Evolutionary conservation across 2,329 filamentous ascomycete genomes (phyloP).

Genomic region (Aspergillus eucalypticola): DNA sequence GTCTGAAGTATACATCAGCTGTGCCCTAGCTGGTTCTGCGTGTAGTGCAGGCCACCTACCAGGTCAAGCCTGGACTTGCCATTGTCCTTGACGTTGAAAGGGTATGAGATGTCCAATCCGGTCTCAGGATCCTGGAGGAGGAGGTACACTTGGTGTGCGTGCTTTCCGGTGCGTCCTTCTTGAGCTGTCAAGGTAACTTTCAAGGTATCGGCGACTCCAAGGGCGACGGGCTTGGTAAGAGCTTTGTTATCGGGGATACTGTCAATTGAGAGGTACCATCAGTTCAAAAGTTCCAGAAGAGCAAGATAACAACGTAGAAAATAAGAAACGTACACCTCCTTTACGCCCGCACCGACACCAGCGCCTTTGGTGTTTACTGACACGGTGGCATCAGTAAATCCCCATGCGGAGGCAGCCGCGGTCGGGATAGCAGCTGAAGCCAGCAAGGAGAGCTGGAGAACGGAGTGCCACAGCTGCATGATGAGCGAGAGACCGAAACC

Average conservation of each 20-base stretch:
- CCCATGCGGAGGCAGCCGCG: slow-evolving; percentile 57
- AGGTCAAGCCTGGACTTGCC: slow-evolving; percentile 85
- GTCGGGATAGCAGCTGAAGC: slow-evolving; percentile 37
- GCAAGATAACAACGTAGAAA: not conserved
- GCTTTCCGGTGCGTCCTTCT: slow-evolving; percentile 74
- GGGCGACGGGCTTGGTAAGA: slow-evolving; percentile 62
- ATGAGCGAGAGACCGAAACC: slow-evolving; percentile 15
- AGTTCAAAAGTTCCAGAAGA: not conserved
- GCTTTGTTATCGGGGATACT: slow-evolving; percentile 63
- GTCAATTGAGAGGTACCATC: slow-evolving; percentile 4
- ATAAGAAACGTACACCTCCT: slow-evolving; percentile 54
- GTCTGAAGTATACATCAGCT: slow-evolving; percentile 56
- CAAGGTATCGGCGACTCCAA: slow-evolving; percentile 70
- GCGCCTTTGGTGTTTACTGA: slow-evolving; percentile 61
- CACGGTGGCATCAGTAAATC: slow-evolving; percentile 65
- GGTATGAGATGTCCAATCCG: slow-evolving; percentile 83
- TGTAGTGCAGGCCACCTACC: slow-evolving; percentile 56
- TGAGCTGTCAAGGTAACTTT: slow-evolving; percentile 81
- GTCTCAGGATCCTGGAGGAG: slow-evolving; percentile 72
- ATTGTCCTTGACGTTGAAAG: slow-evolving; percentile 78
- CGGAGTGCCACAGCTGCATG: slow-evolving; percentile 41
- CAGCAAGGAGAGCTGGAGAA: slow-evolving; percentile 40
- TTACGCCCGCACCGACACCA: slow-evolving; percentile 53
- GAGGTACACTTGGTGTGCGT: slow-evolving; percentile 92
- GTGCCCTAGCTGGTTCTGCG: not conserved